Percentiles rank a stretch among this genome's conserved stretches.
Evolutionary conservation across 2,329 filamentous ascomycete genomes (phyloP).

Genomic region (Clarireedia hainanense): DNA sequence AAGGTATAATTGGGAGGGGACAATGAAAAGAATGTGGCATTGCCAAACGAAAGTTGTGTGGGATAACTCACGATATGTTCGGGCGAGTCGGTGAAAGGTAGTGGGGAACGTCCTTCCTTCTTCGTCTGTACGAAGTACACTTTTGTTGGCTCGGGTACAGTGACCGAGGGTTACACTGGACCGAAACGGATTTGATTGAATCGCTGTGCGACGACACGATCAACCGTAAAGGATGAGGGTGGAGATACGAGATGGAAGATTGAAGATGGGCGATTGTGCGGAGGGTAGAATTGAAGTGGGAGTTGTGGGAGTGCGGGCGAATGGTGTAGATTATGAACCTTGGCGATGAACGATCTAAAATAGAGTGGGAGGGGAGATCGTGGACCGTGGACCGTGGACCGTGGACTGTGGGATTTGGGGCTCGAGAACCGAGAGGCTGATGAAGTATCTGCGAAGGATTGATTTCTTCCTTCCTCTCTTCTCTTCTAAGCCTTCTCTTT

Average conservation of each 20-base stretch:
- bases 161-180: slow-evolving; percentile 13
- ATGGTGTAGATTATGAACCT: too few relatives aligned
- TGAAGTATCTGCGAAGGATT: too few relatives aligned
- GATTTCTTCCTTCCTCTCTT: neutral
- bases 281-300: neutral
- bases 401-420: too few relatives aligned
- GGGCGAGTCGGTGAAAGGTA: slow-evolving; percentile 21
- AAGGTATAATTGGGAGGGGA: slow-evolving; percentile 4
- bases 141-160: slow-evolving; percentile 18
- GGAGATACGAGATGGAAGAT: neutral
- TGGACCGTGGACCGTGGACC: too few relatives aligned
- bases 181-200: neutral
- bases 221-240: neutral
- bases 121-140: neutral
- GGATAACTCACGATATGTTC: slow-evolving; percentile 19
- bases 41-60: slow-evolving; percentile 14
- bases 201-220: neutral
- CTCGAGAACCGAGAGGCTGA: too few relatives aligned
- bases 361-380: too few relatives aligned
- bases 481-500: neutral
- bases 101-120: slow-evolving; percentile 4
- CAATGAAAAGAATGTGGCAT: slow-evolving; percentile 1
- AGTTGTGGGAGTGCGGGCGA: too few relatives aligned
- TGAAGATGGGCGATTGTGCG: neutral
- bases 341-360: too few relatives aligned